Evolutionary conservation across 1,284 basidiomycete genomes (phyloP), one percentile per base, ranked within the genome.

Genomic region (Ceratobasidium sp.): DNA sequence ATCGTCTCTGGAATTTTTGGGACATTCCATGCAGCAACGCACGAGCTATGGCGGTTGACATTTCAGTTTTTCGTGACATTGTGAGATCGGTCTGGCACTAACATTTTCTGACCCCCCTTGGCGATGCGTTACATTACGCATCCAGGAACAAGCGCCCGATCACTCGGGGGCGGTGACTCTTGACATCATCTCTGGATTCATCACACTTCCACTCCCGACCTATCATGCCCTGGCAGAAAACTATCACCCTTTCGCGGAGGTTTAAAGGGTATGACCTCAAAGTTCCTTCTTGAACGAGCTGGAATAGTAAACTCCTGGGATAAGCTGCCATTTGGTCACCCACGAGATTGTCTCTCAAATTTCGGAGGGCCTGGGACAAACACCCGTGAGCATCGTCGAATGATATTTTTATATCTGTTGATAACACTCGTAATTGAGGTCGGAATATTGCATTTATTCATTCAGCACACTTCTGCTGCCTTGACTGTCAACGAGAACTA

Each of bases 211-310:
- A 76, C 46, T 8, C 47, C 23, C 23, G 21, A 14, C 25, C 21
- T 21, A 21, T 27, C 19, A 95, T 97, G 94, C 91, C 88, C 68
- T 96, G 93, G 91, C 95, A 97, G 77, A 94, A 89, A 77, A 88
- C 88, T 6, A 95, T 97, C 77, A 85, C 84, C 1, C 80, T 91
- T 29, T 76, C 79, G 1, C 82, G 79, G 72, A 82, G 81, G 50
- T 77, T 81, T 30, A 90, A 89, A 75, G 88, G 89, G 68, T 68
- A 49, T 19, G 54, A 27, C 23, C 29, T 36, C 49, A 52, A 70
- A 56, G 69, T 56, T 5, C 5, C n/a, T 19, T 56, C 19, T 19
- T 7, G n/a, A 56, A 30, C n/a, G n/a, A n/a, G 0, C 16, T 6
- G n/a, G 14, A 25, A n/a, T 16, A 44, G 16, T 41, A 25, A 42